These are phyloP conservation scores for Acorus calamus DNA, from an alignment of 106 monocot species.

Conservation along the genomic window DNA sequence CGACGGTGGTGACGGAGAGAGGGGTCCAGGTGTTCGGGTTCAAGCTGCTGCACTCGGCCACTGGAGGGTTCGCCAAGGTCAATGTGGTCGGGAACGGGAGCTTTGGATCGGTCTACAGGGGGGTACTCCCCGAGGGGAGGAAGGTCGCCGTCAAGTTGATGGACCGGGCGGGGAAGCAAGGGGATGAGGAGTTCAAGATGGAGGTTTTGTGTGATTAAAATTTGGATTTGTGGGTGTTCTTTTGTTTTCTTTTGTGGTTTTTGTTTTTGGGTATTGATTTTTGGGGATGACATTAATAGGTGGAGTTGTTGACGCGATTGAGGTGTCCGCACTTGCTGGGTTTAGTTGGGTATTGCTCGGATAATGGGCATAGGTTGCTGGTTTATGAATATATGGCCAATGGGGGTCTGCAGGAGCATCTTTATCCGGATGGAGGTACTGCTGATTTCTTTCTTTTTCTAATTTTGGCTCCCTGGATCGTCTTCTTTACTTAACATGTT, in stretches of 20 bases:
- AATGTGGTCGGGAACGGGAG: slow-evolving; percentile 81
- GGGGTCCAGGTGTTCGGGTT: slow-evolving; percentile 62
- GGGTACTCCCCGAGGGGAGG: slow-evolving; percentile 64
- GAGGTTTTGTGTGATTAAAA: slow-evolving; percentile 41
- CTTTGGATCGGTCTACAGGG: slow-evolving; percentile 85
- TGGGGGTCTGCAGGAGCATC: slow-evolving; percentile 71
- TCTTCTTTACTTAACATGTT: too few species aligned
- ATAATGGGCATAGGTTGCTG: slow-evolving; percentile 46
- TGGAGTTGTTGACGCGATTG: slow-evolving; percentile 59
- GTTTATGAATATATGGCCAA: slow-evolving; percentile 84
- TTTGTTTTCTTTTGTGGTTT: neutral
- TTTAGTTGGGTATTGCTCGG: slow-evolving; percentile 68
- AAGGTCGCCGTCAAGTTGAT: slow-evolving; percentile 95
- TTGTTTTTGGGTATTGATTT: neutral
- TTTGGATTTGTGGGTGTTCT: slow-evolving; percentile 1
- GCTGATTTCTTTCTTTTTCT: neutral
- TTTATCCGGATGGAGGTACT: slow-evolving; percentile 53
- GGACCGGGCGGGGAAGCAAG: slow-evolving; percentile 84
- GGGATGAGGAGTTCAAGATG: slow-evolving; percentile 95
- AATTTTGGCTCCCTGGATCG: neutral
- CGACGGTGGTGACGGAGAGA: slow-evolving; percentile 20
- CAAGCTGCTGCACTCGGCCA: slow-evolving; percentile 83
- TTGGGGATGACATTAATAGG: slow-evolving; percentile 22
- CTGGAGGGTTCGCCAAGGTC: slow-evolving; percentile 69
- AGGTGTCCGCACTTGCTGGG: slow-evolving; percentile 44